Percentiles rank a stretch among this genome's conserved stretches.
Evolutionary conservation across 2,329 filamentous ascomycete genomes (phyloP).

Genomic region (Lachnellula arida): DNA sequence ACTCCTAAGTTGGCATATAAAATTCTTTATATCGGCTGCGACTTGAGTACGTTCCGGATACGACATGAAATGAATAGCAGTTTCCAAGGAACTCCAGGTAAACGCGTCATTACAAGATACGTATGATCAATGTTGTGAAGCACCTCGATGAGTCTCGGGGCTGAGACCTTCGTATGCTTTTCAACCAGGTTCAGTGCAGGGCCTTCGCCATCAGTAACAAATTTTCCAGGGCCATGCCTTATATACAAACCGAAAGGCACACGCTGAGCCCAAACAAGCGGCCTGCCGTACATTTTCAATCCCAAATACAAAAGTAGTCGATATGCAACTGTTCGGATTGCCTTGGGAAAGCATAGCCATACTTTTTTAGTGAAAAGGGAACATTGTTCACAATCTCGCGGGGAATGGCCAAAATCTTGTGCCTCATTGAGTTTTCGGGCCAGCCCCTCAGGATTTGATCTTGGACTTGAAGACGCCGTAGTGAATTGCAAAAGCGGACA

Average conservation of each 20-base stretch:
- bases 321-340: not conserved
- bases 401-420: not conserved
- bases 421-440: not conserved
- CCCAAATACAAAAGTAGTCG: constrained; percentile 1
- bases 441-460: not conserved
- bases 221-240: constrained; percentile 1
- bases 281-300: not conserved
- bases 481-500: constrained; percentile 5
- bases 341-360: constrained; percentile 1
- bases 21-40: not conserved
- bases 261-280: not conserved
- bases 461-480: not conserved
- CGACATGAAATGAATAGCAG: not conserved
- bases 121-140: not conserved
- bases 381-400: not conserved
- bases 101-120: constrained; percentile 9
- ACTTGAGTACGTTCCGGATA: constrained; percentile 3
- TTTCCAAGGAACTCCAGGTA: not conserved
- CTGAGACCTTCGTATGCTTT: constrained; percentile 1
- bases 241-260: constrained; percentile 8
- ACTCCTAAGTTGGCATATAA: not conserved
- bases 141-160: constrained; percentile 5
- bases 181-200: constrained; percentile 4
- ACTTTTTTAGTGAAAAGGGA: not conserved
- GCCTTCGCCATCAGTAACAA: not conserved